These are phyloP conservation scores for Fibroporia radiculosa DNA, from an alignment of 768 basidiomycete species.

Conservation along the genomic window DNA sequence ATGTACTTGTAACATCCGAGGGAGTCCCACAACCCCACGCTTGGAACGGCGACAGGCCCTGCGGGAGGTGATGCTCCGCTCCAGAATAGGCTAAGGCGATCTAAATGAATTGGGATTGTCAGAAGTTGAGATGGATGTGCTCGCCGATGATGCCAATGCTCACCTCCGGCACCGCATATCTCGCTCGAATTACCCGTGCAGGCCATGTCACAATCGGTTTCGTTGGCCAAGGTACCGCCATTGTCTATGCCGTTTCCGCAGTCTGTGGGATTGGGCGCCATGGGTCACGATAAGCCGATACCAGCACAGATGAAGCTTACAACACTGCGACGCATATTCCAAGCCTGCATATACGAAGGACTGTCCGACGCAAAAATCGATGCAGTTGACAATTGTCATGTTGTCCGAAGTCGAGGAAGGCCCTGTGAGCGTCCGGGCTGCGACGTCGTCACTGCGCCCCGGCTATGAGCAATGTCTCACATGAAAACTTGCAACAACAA, in stretches of 20 bases:
- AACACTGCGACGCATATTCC: constrained; percentile 61
- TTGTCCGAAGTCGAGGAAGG: constrained; percentile 34
- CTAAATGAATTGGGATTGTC: constrained; percentile 3
- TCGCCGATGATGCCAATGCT: constrained; percentile 1
- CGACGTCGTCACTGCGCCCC: constrained; percentile 42
- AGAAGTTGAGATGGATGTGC: neutral
- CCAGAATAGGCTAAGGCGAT: constrained; percentile 55
- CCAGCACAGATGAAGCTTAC: constrained; percentile 28
- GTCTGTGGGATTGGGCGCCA: constrained; percentile 31
- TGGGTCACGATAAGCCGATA: neutral
- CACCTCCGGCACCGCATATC: constrained; percentile 49
- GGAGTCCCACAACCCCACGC: constrained; percentile 56
- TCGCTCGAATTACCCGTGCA: constrained; percentile 55
- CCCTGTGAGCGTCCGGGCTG: constrained; percentile 49
- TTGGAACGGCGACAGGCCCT: constrained; percentile 43
- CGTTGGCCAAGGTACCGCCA: constrained; percentile 35
- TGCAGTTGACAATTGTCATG: constrained; percentile 57
- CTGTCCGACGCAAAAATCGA: constrained; percentile 36
- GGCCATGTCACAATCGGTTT: constrained; percentile 50
- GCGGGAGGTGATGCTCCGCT: constrained; percentile 51
- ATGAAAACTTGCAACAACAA: neutral
- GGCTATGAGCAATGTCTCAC: neutral
- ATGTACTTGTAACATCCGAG: constrained; percentile 70
- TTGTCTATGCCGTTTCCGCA: constrained; percentile 51
- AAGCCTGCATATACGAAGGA: constrained; percentile 59